A percentile compares a stretch with the other conserved stretches of the same genome.
These are phyloP conservation scores for Lactifluus pinguis DNA, from an alignment of 768 basidiomycete species.

Conservation along the genomic window DNA sequence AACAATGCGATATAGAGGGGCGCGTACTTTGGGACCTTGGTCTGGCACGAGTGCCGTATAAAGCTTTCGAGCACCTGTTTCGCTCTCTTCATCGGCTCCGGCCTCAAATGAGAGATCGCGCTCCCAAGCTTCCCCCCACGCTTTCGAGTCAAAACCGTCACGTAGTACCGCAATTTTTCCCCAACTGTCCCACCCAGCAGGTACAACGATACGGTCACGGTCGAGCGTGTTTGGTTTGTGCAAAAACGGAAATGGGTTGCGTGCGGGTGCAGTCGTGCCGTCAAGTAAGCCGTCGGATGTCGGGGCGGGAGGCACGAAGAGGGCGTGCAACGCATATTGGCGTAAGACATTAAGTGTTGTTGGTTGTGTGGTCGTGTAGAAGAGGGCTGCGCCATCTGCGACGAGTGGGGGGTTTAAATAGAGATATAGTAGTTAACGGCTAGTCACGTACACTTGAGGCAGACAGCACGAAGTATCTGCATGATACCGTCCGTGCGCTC, in stretches of 20 bases:
- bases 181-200: slow-evolving; percentile 97
- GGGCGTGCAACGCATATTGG: slow-evolving; percentile 73
- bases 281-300: slow-evolving; percentile 31
- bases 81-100: slow-evolving; percentile 33
- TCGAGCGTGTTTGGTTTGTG: slow-evolving; percentile 89
- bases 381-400: slow-evolving; percentile 82
- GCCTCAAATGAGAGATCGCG: slow-evolving; percentile 40
- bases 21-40: slow-evolving; percentile 58
- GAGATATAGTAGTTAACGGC: neutral
- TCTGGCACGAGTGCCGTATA: slow-evolving; percentile 70
- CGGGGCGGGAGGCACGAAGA: slow-evolving; percentile 67
- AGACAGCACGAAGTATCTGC: slow-evolving; percentile 90
- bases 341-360: slow-evolving; percentile 65
- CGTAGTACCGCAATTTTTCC: slow-evolving; percentile 87
- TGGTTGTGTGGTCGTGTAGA: slow-evolving; percentile 83
- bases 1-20: neutral
- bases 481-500: slow-evolving; percentile 92
- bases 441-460: slow-evolving; percentile 70
- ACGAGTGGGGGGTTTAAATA: neutral
- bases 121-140: slow-evolving; percentile 77
- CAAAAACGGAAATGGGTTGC: slow-evolving; percentile 79
- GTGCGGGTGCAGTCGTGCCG: slow-evolving; percentile 38
- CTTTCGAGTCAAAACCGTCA: slow-evolving; percentile 82
- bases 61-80: slow-evolving; percentile 51
- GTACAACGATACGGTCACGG: slow-evolving; percentile 85